These are phyloP conservation scores for Pythium biforme DNA, from an alignment of 352 stramenopile species.

Conservation along the genomic window DNA sequence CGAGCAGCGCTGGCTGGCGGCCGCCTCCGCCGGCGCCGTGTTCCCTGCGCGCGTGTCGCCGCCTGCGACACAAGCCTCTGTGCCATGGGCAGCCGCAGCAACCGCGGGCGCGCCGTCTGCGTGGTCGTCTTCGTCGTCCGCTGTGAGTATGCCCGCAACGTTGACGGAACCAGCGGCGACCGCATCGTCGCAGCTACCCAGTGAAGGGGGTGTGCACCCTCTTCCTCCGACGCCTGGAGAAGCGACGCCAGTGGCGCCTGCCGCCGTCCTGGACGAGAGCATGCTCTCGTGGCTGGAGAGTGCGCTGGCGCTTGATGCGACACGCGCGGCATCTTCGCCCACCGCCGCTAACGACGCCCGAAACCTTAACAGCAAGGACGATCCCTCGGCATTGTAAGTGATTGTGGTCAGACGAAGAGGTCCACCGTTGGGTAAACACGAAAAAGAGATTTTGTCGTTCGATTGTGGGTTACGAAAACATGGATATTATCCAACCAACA, in stretches of 20 bases:
- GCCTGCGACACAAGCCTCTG: background rate
- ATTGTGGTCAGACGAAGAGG: background rate
- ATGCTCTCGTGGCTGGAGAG: constrained; percentile 28
- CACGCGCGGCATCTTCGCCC: constrained; percentile 10
- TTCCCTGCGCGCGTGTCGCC: background rate
- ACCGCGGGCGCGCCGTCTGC: background rate
- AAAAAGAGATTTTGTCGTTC: background rate
- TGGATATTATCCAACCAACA: background rate
- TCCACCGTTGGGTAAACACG: background rate
- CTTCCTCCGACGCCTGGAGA: background rate
- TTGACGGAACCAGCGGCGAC: background rate
- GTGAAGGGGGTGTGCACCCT: background rate
- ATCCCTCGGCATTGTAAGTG: background rate
- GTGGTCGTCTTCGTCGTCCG: background rate
- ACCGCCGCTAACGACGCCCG: background rate
- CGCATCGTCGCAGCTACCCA: constrained; percentile 7
- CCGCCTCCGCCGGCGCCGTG: constrained; percentile 15
- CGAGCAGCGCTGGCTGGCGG: constrained; percentile 19
- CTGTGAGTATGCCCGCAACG: background rate
- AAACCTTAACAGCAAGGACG: background rate
- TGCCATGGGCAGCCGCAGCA: too few relatives aligned
- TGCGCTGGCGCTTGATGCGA: constrained; percentile 22
- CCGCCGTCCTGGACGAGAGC: constrained; percentile 11
- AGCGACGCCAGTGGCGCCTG: background rate
- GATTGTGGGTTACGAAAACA: constrained; percentile 1